Conservation (phyloP, 2,329 filamentous ascomycete species). For the Graphilbum fragrans region DNA sequence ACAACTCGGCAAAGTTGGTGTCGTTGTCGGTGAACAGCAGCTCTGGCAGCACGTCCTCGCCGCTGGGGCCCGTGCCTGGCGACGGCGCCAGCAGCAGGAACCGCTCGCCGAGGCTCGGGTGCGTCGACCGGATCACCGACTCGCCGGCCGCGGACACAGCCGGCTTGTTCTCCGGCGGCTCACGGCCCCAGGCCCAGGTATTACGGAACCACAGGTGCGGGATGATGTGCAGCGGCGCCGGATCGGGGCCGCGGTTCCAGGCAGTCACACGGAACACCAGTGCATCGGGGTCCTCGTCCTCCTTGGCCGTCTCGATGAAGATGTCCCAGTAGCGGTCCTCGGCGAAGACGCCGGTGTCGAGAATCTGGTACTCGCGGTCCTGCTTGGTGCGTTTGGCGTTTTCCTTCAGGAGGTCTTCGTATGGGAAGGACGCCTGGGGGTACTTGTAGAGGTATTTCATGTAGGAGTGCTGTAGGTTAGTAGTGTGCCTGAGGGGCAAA, state of each 20-base stretch:
- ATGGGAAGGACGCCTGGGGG: conserved; percentile 82
- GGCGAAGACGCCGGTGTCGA: conserved; percentile 80
- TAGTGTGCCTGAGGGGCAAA: neutral
- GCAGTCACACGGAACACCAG: conserved; percentile 88
- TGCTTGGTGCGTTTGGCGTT: conserved; percentile 65
- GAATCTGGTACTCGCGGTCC: conserved; percentile 82
- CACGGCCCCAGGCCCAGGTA: conserved; percentile 89
- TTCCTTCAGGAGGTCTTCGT: conserved; percentile 74
- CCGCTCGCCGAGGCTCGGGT: conserved; percentile 69
- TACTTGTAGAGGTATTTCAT: conserved; percentile 99
- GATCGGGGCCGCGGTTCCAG: conserved; percentile 87
- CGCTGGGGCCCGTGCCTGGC: conserved; percentile 66
- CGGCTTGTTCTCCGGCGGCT: conserved; percentile 65
- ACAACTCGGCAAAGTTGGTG: conserved; percentile 71
- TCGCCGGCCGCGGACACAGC: conserved; percentile 56
- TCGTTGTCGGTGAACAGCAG: conserved; percentile 94
- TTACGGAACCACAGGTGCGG: conserved; percentile 97
- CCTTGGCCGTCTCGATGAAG: conserved; percentile 91
- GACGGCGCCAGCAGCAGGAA: conserved; percentile 82
- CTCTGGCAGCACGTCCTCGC: conserved; percentile 73
- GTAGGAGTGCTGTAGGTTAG: conserved; percentile 64
- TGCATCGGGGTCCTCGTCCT: conserved; percentile 82
- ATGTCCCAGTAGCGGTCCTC: conserved; percentile 95
- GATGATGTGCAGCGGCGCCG: conserved; percentile 83
- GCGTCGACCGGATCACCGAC: conserved; percentile 62